Conservation (phyloP, 768 basidiomycete genomes). For the Lactarius pseudohatsudake region DNA sequence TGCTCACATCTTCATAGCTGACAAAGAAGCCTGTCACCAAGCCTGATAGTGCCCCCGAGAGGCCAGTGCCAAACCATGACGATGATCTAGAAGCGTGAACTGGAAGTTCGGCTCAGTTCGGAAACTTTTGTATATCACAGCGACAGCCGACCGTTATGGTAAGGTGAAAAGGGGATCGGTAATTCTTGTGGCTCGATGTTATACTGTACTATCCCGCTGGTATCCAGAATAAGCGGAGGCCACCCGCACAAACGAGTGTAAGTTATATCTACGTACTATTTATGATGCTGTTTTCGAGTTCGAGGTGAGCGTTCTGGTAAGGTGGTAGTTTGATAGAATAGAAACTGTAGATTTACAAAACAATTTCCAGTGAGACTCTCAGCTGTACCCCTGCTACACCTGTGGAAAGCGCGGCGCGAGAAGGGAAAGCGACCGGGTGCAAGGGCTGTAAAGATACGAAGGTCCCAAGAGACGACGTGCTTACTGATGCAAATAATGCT, state of each 20-base stretch:
- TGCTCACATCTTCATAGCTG: conserved; percentile 24
- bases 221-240: background rate
- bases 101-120: background rate
- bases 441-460: no score
- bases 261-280: background rate
- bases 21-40: conserved; percentile 24
- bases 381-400: no score
- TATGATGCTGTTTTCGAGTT: background rate
- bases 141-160: background rate
- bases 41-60: background rate
- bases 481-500: no score
- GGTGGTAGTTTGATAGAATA: no score
- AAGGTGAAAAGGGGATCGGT: background rate
- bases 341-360: background rate
- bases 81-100: background rate
- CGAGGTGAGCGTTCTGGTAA: no score
- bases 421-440: no score
- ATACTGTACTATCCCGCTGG: background rate
- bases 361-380: no score
- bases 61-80: background rate
- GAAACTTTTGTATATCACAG: background rate
- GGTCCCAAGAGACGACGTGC: no score
- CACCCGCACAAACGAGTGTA: no score
- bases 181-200: background rate
- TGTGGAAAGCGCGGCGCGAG: no score